Percentiles rank a stretch among this genome's conserved stretches.
Evolutionary conservation across 108 stramenopile genomes (phyloP).

Genomic region (Skeletonema menzelii): DNA sequence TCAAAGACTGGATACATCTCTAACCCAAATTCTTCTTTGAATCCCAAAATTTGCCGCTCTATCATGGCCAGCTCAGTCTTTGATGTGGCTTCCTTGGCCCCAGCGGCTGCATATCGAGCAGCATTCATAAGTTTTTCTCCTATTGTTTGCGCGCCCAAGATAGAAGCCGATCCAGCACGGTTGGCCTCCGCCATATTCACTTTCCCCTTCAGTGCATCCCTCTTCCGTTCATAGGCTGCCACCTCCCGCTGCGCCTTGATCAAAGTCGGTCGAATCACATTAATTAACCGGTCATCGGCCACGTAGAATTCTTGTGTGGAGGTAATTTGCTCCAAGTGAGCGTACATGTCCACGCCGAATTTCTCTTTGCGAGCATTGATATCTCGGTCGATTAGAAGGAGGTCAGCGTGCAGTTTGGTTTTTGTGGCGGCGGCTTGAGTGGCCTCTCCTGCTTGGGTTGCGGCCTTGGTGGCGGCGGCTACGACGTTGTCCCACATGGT

Average conservation of each 20-base stretch:
- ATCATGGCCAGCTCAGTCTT: conserved; percentile 70
- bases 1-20: conserved; percentile 58
- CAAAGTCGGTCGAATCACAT: conserved; percentile 62
- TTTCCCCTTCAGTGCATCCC: conserved; percentile 57
- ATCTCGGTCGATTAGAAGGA: conserved; percentile 76
- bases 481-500: conserved; percentile 63
- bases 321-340: conserved; percentile 64
- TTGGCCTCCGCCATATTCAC: conserved; percentile 58
- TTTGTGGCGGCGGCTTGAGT: conserved; percentile 57
- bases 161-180: conserved; percentile 56
- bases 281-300: conserved; percentile 61
- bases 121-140: conserved; percentile 72
- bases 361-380: conserved; percentile 58
- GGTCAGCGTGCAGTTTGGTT: conserved; percentile 73
- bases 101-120: conserved; percentile 61
- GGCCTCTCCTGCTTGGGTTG: conserved; percentile 52
- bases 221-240: conserved; percentile 63
- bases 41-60: conserved; percentile 59
- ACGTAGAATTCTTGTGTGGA: conserved; percentile 74
- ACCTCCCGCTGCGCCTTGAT: conserved; percentile 79
- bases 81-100: conserved; percentile 68
- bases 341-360: conserved; percentile 85
- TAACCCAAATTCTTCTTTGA: conserved; percentile 79
- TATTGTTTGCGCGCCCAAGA: conserved; percentile 54
- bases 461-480: conserved; percentile 34